Evolutionary conservation across 2,329 filamentous ascomycete species (phyloP).

Genomic region (Aphanocladium album): DNA sequence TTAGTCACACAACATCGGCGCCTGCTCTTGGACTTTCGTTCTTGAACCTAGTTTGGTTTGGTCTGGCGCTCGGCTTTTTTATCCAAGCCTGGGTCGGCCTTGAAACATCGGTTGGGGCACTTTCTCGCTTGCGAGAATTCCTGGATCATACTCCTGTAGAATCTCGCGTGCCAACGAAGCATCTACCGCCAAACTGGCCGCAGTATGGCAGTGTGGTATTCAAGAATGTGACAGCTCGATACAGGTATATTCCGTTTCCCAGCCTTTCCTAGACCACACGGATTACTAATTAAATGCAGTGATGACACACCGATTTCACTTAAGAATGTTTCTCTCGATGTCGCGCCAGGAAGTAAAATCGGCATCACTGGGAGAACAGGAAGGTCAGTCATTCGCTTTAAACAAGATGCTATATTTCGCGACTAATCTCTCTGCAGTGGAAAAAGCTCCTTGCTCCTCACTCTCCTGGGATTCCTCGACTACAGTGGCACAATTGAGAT

Average conservation of each 20-base stretch:
- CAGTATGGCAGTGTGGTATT: neutral
- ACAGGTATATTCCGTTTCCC: neutral
- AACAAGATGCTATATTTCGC: neutral
- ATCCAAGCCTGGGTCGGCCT: neutral
- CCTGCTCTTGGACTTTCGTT: conserved; percentile 8
- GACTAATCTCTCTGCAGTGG: conserved; percentile 13
- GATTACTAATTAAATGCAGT: neutral
- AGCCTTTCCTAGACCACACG: neutral
- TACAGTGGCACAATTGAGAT: conserved; percentile 22
- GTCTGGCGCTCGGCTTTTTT: conserved; percentile 9
- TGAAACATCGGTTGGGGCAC: neutral
- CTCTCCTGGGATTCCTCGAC: conserved; percentile 15
- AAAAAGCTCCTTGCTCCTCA: conserved; percentile 20
- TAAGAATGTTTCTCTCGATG: conserved; percentile 21
- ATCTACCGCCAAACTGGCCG: neutral
- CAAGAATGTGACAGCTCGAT: neutral
- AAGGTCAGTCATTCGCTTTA: conserved; percentile 12
- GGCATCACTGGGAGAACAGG: conserved; percentile 33
- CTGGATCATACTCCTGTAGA: neutral
- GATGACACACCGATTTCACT: conserved; percentile 11
- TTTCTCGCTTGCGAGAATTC: neutral
- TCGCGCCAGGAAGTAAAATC: conserved; percentile 24
- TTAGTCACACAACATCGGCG: conserved; percentile 5
- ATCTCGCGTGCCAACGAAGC: neutral
- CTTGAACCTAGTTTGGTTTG: conserved; percentile 19